A percentile compares a stretch with the other conserved stretches of the same genome.
Evolutionary conservation across 208 protist species (phyloP).

Genomic region (Wallacemonas collosoma): DNA sequence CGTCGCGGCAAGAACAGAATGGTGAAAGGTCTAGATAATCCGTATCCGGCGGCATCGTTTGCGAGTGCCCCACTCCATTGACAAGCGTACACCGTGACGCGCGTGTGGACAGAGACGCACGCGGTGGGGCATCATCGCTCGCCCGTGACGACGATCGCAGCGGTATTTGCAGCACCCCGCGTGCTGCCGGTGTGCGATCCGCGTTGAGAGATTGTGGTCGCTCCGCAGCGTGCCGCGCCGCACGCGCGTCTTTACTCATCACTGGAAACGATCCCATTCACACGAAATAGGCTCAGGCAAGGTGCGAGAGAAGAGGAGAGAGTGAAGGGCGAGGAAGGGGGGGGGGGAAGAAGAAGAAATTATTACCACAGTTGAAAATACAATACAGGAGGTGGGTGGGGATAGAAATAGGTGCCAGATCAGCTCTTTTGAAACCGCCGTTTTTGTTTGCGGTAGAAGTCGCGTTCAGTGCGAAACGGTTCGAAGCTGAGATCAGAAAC

Average conservation of each 20-base stretch:
- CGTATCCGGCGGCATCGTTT: not conserved
- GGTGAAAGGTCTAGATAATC: not conserved
- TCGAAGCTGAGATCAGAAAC: no score
- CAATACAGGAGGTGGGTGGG: no score
- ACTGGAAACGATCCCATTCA: no score
- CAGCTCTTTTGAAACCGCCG: no score
- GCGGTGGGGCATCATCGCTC: not conserved
- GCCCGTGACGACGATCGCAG: no score
- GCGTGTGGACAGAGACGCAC: not conserved
- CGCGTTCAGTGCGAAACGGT: no score
- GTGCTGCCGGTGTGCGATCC: not conserved
- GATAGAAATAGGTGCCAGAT: no score
- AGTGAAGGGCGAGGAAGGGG: not conserved
- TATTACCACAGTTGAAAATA: no score
- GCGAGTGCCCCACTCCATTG: conserved; percentile 8
- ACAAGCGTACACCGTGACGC: not conserved
- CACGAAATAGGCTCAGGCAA: no score
- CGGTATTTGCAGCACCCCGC: no score
- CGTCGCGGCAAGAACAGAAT: not conserved
- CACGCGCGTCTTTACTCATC: no score
- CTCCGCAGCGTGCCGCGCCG: not conserved
- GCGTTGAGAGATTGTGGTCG: not conserved
- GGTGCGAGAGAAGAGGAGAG: not conserved
- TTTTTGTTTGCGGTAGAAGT: no score
- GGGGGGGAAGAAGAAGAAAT: conserved; percentile 1